Base-by-base conservation (phyloP, 108 stramenopile species). In the Nitzschia putrida region DNA sequence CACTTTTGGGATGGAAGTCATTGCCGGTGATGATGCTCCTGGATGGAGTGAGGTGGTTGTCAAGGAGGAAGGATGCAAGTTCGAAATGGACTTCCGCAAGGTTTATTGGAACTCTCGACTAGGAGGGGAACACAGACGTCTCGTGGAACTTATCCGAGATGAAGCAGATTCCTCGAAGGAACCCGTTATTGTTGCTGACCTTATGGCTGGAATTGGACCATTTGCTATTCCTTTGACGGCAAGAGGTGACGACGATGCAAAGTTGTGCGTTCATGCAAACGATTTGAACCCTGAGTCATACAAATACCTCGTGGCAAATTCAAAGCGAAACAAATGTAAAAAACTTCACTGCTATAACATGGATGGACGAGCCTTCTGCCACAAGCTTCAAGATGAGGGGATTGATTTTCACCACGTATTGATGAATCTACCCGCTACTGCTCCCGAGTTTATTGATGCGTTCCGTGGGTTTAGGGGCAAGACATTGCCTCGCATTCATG, bases 61-160 rank as follows among this genome's bases (percentile, higher is more conserved):
- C 20, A 87, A 82, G 49, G 97, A 99, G 80, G 88, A 92, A 65
- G 95, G 90, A 23, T 93, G 88, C 73, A 66, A 56, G 52, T 98
- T 97, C 67, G 66, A 71, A 43, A 81, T 99, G 68, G 94, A 99
- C 83, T 98, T 97, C 74, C 85, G 64, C 41, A 85, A 88, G 61
- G 98, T 99, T 14, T 99, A 99, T 77, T 99, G 97, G 96, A 99
- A 99, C 84, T 89, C 88, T 37, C 76, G 97, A 44, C 74, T 98
- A 51, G 91, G 84, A 38, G 82, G 85, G 34, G 97, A 98, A 81
- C 97, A 98, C 72, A 68, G 74, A 38, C 88, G 95, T 23, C 66
- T 99, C 43, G 91, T 97, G 37, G 63, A 91, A 40, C 40, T 74
- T 1, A 94, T 95, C 61, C 70, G 61, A 43, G 50, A 69, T 44